These are phyloP conservation scores for Cyclotella sp. DNA, from an alignment of 108 stramenopile species.

Conservation along the genomic window DNA sequence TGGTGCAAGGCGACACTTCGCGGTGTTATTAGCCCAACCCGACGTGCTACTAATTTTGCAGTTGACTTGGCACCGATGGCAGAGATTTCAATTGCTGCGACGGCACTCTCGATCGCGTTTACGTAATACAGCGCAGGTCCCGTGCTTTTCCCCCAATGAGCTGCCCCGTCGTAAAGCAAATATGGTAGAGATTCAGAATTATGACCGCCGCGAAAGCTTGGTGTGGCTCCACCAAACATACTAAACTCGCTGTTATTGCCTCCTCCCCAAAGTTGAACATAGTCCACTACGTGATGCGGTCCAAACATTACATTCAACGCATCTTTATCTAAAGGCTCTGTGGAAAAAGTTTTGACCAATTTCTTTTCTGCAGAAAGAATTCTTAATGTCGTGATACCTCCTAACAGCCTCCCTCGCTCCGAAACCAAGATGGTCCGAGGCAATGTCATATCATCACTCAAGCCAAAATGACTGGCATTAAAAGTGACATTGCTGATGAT, in stretches of 20 bases:
- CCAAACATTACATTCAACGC: conserved; percentile 63
- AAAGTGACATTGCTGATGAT: conserved; percentile 68
- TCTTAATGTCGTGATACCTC: conserved; percentile 45
- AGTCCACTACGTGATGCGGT: conserved; percentile 45
- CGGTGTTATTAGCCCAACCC: conserved; percentile 54
- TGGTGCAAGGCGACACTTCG: not conserved
- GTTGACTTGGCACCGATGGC: conserved; percentile 83
- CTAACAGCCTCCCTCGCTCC: conserved; percentile 53
- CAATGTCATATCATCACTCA: conserved; percentile 31
- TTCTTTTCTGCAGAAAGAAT: conserved; percentile 54
- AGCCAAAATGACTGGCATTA: conserved; percentile 53
- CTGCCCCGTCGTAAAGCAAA: conserved; percentile 72
- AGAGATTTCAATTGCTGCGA: conserved; percentile 75
- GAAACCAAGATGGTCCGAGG: conserved; percentile 65
- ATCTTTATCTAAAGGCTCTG: conserved; percentile 36
- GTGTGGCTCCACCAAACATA: conserved; percentile 64
- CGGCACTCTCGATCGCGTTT: conserved; percentile 71
- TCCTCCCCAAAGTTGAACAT: conserved; percentile 52
- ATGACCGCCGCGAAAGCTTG: conserved; percentile 64
- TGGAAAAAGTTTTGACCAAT: conserved; percentile 73
- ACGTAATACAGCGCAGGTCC: conserved; percentile 78
- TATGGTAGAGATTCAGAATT: conserved; percentile 52
- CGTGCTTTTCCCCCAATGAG: conserved; percentile 40
- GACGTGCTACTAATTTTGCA: conserved; percentile 77
- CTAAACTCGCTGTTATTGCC: conserved; percentile 59